A percentile compares a stretch with the other conserved stretches of the same genome.
These are phyloP conservation scores for Sporobolomyces roseus DNA, from an alignment of 768 basidiomycete species.

Conservation along the genomic window DNA sequence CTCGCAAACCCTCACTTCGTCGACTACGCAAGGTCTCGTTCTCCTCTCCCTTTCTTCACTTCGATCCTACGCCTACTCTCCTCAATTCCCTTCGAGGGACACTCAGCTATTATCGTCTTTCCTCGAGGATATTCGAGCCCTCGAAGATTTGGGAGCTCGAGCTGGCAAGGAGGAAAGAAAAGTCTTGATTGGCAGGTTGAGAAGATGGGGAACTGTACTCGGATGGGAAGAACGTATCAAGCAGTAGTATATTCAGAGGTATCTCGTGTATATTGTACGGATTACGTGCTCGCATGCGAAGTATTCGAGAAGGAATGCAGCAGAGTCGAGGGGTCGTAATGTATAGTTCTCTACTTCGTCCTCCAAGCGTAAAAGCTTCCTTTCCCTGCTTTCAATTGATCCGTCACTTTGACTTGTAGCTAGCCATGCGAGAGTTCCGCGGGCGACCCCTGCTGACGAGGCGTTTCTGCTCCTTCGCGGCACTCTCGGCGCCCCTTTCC, in stretches of 20 bases:
- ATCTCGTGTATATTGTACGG: too few species aligned
- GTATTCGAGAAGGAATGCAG: too few species aligned
- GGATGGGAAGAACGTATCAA: slow-evolving; percentile 55
- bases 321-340: too few species aligned
- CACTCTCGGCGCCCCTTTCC: too few species aligned
- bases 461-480: too few species aligned
- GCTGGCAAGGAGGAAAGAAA: slow-evolving; percentile 67
- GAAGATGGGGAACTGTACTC: slow-evolving; percentile 69
- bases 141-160: slow-evolving; percentile 63
- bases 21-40: slow-evolving; percentile 68
- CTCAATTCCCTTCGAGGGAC: slow-evolving; percentile 51
- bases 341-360: too few species aligned
- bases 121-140: slow-evolving; percentile 67
- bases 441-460: too few species aligned
- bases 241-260: neutral
- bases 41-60: slow-evolving; percentile 67
- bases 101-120: slow-evolving; percentile 66
- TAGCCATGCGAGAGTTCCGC: too few species aligned
- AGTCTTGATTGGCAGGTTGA: slow-evolving; percentile 83
- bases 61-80: slow-evolving; percentile 64
- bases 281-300: too few species aligned
- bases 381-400: too few species aligned
- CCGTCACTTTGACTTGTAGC: too few species aligned
- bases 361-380: too few species aligned
- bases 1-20: slow-evolving; percentile 44